Conservation (phyloP, 148 eudicot species). For the Suaeda aralocaspica region DNA sequence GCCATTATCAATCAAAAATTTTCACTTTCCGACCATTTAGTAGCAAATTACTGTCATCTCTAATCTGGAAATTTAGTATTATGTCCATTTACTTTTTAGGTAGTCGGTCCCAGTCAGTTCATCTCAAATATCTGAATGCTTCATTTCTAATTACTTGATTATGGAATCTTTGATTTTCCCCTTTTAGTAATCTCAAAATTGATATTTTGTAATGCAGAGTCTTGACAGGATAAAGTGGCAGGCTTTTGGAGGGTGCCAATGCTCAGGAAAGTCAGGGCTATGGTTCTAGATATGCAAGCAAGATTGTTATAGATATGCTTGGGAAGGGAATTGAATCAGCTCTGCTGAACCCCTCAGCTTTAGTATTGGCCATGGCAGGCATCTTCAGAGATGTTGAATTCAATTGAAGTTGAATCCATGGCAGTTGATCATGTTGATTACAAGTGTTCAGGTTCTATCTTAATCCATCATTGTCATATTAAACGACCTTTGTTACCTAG, state of each 20-base stretch:
- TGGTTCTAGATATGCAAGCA: conserved; percentile 99
- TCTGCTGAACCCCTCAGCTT: conserved; percentile 76
- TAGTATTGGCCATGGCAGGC: conserved; percentile 93
- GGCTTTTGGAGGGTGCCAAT: conserved; percentile 91
- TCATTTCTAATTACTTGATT: too few relatives aligned
- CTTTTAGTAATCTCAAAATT: conserved; percentile 8
- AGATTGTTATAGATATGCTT: conserved; percentile 95
- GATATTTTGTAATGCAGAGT: conserved; percentile 47
- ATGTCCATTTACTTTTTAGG: too few relatives aligned
- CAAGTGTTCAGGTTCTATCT: conserved; percentile 71
- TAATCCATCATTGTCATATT: not conserved
- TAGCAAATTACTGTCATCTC: too few relatives aligned
- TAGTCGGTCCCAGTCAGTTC: too few relatives aligned
- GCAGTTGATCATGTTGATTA: conserved; percentile 81
- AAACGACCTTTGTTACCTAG: not conserved
- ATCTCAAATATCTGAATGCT: too few relatives aligned
- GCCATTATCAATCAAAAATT: too few relatives aligned
- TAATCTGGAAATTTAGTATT: too few relatives aligned
- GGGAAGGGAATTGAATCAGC: conserved; percentile 98
- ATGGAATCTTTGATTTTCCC: not conserved
- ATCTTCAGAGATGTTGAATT: conserved; percentile 61
- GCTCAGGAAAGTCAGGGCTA: conserved; percentile 99
- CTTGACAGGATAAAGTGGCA: conserved; percentile 96
- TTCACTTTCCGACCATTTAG: too few relatives aligned
- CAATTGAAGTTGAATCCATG: conserved; percentile 85